These are phyloP conservation scores for Ustilago tritici DNA, from an alignment of 1,284 basidiomycete species.

Conservation along the genomic window DNA sequence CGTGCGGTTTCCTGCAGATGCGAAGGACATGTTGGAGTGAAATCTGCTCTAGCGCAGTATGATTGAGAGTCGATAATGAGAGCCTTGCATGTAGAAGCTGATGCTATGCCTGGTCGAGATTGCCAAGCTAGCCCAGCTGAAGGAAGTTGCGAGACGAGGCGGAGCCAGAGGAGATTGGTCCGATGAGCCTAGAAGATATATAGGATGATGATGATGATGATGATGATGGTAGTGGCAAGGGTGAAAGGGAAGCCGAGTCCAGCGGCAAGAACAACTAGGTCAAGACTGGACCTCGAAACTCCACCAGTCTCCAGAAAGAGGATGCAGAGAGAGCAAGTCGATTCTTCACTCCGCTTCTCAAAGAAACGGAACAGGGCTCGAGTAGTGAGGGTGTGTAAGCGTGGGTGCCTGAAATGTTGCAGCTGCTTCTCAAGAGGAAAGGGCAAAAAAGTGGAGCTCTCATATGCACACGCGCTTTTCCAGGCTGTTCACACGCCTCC, in stretches of 20 bases:
- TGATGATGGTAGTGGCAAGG: not conserved
- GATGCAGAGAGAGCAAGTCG: not conserved
- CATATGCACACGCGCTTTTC: not conserved
- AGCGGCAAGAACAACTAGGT: not conserved
- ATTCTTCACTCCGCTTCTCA: not conserved
- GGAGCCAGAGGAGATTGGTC: not conserved
- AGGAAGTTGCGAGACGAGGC: not conserved
- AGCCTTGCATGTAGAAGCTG: not conserved
- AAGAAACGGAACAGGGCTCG: not conserved
- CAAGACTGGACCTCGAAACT: not conserved
- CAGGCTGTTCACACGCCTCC: not conserved
- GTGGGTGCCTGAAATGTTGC: not conserved
- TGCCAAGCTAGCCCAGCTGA: not conserved
- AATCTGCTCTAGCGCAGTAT: not conserved
- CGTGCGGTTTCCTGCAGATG: not conserved
- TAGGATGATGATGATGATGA: not conserved
- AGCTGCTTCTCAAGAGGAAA: not conserved
- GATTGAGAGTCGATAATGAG: not conserved
- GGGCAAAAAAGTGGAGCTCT: constrained; percentile 4
- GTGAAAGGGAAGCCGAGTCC: not conserved
- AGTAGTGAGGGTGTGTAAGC: not conserved
- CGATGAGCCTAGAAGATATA: not conserved
- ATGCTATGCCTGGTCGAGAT: not conserved
- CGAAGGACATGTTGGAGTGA: constrained; percentile 13
- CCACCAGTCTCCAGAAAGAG: not conserved